Base-by-base conservation (phyloP, 139 green algal species). In the Asterochloris sp. region DNA sequence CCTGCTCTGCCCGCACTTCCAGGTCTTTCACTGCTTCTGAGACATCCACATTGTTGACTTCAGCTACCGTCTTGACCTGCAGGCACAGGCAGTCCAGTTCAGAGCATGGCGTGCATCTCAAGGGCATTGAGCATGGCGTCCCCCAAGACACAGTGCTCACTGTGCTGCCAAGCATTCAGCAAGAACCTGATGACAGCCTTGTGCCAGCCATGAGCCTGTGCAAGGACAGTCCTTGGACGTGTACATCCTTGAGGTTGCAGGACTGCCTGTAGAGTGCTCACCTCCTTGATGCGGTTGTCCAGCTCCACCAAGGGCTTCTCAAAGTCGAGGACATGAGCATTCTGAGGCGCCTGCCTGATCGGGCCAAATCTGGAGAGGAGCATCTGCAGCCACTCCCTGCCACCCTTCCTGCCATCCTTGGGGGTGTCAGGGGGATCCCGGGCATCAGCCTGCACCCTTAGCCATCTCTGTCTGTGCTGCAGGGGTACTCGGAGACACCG, bases 261-360 rank as follows among this genome's bases (percentile, higher is more conserved):
- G 6, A 54, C 38, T 54, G 38, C 38, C 2, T 54, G 38, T 54
- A 54, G 38, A 47, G 63, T 11, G 27, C 88, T 29, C 73, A 98
- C 96, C 95, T 99, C 96, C 83, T 94, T 95, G 89, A 99, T 99
- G 66, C 95, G 90, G 86, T 98, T 97, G 86, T 99, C 95, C 74
- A 99, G 90, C 88, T 99, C 95, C 47, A 98, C 89, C 26, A 99
- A 87, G 0, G 95, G 95, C 89, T 97, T 98, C 88, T 99, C 96
- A 90, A 99, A 99, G 82, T 98, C 95, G 19, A 98, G 88, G 19
- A 92, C 85, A 12, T 84, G 82, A n/a, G 87, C 87, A 77, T 92
- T 96, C 63, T 87, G 78, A 1, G 91, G 86, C 76, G 90, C 91
- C 63, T 97, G 91, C 15, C 86, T 92, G 0, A 95, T 86, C 10